These are phyloP conservation scores for Arctium minus DNA, from an alignment of 129 eudicot species.

Conservation along the genomic window DNA sequence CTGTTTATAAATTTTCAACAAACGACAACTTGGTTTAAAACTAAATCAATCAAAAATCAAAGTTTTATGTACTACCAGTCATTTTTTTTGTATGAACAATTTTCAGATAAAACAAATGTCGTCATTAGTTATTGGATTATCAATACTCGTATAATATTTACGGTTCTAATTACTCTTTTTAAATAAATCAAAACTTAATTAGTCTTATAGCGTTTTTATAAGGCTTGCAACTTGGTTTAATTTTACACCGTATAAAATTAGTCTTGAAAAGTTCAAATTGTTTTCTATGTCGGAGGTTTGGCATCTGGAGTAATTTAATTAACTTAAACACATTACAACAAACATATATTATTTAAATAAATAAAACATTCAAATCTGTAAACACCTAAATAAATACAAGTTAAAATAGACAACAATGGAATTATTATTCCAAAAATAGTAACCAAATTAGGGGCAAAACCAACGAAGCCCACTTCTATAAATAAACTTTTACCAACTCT, in stretches of 20 bases:
- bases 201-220: neutral
- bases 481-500: neutral
- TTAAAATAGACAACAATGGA: neutral
- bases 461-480: neutral
- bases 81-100: neutral
- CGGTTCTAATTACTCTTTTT: neutral
- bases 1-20: neutral
- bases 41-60: neutral
- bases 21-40: neutral
- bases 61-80: neutral
- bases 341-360: too few species aligned
- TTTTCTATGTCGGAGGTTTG: neutral
- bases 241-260: neutral
- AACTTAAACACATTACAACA: neutral
- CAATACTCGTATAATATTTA: neutral
- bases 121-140: neutral
- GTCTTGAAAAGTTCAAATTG: neutral
- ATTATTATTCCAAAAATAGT: neutral
- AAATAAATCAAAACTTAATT: neutral
- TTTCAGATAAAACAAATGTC: neutral
- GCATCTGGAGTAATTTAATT: neutral
- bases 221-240: neutral
- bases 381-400: neutral
- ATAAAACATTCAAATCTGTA: neutral
- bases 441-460: neutral